phyloP scores from a whole-genome alignment of 192 early-diverging fungal species.

The Radiomyces spectabilis region DNA sequence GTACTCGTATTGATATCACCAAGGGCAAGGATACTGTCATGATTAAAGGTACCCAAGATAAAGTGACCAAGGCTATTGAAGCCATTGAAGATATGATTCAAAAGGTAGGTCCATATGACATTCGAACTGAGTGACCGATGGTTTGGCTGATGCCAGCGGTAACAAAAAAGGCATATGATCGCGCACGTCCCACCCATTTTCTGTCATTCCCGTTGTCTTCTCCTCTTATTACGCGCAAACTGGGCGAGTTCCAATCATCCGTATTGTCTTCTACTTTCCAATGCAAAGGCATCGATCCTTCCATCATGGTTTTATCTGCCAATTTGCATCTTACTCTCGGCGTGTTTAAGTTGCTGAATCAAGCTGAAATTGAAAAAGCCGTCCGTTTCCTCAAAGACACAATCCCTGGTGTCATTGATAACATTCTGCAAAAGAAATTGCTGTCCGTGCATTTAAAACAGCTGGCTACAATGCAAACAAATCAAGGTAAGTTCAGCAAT shows the following conservation, averaged over 20 bases:
- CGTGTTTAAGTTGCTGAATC: slow-evolving; percentile 17
- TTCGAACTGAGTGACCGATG: neutral
- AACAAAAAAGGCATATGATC: neutral
- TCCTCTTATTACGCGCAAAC: neutral
- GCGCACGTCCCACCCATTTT: slow-evolving; percentile 19
- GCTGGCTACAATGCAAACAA: slow-evolving; percentile 13
- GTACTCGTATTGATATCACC: slow-evolving; percentile 17
- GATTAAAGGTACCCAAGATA: slow-evolving; percentile 24
- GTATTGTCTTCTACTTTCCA: slow-evolving; percentile 2
- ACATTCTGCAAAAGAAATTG: neutral
- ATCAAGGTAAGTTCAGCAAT: slow-evolving; percentile 10
- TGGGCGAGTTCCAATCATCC: slow-evolving; percentile 15
- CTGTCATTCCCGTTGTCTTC: slow-evolving; percentile 10
- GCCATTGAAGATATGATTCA: slow-evolving; percentile 14
- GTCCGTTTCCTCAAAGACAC: slow-evolving; percentile 11
- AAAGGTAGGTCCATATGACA: neutral
- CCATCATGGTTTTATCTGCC: slow-evolving; percentile 4
- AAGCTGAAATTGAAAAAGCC: slow-evolving; percentile 13
- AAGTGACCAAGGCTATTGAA: slow-evolving; percentile 10
- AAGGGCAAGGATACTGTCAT: slow-evolving; percentile 13
- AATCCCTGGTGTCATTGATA: neutral
- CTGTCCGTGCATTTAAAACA: slow-evolving; percentile 9
- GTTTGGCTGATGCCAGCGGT: neutral
- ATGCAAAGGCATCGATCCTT: neutral
- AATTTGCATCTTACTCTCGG: slow-evolving; percentile 24